Percentiles rank a stretch among this genome's conserved stretches.
These are phyloP conservation scores for Cryphonectria radicalis DNA, from an alignment of 2,329 filamentous ascomycete species.

Conservation along the genomic window DNA sequence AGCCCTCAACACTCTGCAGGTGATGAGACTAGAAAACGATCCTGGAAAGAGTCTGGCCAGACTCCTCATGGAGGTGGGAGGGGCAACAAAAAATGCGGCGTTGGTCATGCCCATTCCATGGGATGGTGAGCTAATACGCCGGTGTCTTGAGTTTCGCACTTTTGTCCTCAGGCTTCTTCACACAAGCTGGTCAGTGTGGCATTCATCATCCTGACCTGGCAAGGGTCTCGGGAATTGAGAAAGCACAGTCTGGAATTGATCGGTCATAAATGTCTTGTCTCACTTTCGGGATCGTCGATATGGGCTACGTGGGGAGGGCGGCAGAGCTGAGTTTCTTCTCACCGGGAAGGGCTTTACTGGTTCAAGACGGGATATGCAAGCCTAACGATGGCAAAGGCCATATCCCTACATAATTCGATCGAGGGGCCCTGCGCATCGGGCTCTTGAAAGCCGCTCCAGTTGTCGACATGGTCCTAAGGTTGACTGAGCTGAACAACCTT, in stretches of 20 bases:
- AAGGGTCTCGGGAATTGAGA: not conserved
- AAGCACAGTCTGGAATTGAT: constrained; percentile 1
- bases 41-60: not conserved
- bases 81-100: not conserved
- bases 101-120: not conserved
- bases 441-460: not conserved
- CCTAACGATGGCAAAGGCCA: not conserved
- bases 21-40: not conserved
- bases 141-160: not conserved
- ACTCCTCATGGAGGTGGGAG: not conserved
- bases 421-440: not conserved
- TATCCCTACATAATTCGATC: not conserved
- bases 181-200: not conserved
- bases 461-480: not conserved
- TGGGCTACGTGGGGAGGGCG: not conserved
- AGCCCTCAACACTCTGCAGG: not conserved
- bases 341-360: not conserved
- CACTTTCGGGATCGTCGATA: not conserved
- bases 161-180: not conserved
- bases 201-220: not conserved
- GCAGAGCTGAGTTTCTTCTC: not conserved
- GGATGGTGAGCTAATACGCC: not conserved
- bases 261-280: not conserved
- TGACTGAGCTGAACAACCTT: not conserved
- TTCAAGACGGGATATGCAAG: not conserved